Conservation (phyloP, 2,329 filamentous ascomycete genomes). For the Colletotrichum sublineola region DNA sequence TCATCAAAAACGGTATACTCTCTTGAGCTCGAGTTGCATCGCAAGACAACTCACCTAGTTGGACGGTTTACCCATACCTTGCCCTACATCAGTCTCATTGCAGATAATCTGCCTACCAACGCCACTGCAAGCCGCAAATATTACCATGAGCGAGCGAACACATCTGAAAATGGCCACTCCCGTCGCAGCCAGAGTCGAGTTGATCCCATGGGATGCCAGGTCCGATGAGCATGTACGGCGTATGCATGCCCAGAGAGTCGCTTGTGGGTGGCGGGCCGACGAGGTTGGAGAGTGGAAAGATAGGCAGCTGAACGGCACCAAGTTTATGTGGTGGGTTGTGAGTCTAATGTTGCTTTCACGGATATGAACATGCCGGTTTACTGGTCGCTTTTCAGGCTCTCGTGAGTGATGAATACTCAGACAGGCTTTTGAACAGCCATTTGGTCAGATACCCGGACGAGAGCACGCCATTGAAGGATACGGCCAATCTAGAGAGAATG, state of each 20-base stretch:
- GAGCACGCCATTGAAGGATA: slow-evolving; percentile 51
- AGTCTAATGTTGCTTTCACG: background rate
- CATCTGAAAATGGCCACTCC: background rate
- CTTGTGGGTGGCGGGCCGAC: slow-evolving; percentile 60
- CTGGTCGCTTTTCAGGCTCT: background rate
- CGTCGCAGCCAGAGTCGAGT: slow-evolving; percentile 45
- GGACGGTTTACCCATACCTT: background rate
- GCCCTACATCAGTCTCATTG: background rate
- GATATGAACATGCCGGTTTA: background rate
- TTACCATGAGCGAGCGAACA: background rate
- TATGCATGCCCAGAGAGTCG: slow-evolving; percentile 58
- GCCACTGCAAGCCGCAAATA: background rate
- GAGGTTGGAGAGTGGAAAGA: slow-evolving; percentile 53
- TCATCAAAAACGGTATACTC: too few species aligned
- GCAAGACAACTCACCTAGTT: background rate
- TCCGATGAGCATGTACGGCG: slow-evolving; percentile 46
- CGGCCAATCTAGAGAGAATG: slow-evolving; percentile 45
- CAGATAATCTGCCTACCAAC: background rate
- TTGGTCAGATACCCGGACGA: slow-evolving; percentile 51
- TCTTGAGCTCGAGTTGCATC: background rate
- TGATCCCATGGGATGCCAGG: slow-evolving; percentile 60
- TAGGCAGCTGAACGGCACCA: slow-evolving; percentile 45
- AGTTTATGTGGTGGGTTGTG: background rate
- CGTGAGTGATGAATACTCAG: background rate
- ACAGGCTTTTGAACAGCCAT: background rate